These are phyloP conservation scores for Neurospora cerealis DNA, from an alignment of 495 filamentous ascomycete species.

Conservation along the genomic window DNA sequence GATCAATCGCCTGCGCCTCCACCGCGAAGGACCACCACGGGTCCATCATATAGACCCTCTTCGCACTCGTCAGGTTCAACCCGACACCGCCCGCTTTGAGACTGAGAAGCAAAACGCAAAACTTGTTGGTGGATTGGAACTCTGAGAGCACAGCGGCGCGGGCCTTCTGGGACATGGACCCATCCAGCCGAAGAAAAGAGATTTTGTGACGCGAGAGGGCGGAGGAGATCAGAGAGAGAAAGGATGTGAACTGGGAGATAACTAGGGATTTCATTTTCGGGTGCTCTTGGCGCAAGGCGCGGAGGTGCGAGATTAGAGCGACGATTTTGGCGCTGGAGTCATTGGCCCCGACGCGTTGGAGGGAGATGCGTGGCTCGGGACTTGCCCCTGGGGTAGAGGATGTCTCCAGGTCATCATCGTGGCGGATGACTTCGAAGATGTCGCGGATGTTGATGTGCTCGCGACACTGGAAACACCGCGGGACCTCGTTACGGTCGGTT, in stretches of 20 bases:
- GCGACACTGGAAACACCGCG: constrained; percentile 84
- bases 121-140: constrained; percentile 48
- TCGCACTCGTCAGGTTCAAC: constrained; percentile 81
- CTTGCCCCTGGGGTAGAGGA: constrained; percentile 16
- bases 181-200: constrained; percentile 77
- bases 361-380: constrained; percentile 51
- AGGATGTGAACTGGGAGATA: constrained; percentile 95
- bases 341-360: constrained; percentile 64
- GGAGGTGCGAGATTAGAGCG: constrained; percentile 64
- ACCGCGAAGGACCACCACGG: constrained; percentile 99
- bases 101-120: constrained; percentile 66
- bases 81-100: constrained; percentile 89
- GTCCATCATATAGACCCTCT: constrained; percentile 95
- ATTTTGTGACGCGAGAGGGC: constrained; percentile 64
- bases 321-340: constrained; percentile 83
- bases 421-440: constrained; percentile 75
- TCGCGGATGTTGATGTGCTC: constrained; percentile 72
- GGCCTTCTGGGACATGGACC: constrained; percentile 76
- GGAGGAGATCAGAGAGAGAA: constrained; percentile 80
- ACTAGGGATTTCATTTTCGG: constrained; percentile 79
- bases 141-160: constrained; percentile 64
- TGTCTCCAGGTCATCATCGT: constrained; percentile 33
- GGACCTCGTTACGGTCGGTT: constrained; percentile 58
- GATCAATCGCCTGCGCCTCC: constrained; percentile 95
- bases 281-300: constrained; percentile 46